Conservation (phyloP, 139 green algal genomes). For the Gonium pectorale region DNA sequence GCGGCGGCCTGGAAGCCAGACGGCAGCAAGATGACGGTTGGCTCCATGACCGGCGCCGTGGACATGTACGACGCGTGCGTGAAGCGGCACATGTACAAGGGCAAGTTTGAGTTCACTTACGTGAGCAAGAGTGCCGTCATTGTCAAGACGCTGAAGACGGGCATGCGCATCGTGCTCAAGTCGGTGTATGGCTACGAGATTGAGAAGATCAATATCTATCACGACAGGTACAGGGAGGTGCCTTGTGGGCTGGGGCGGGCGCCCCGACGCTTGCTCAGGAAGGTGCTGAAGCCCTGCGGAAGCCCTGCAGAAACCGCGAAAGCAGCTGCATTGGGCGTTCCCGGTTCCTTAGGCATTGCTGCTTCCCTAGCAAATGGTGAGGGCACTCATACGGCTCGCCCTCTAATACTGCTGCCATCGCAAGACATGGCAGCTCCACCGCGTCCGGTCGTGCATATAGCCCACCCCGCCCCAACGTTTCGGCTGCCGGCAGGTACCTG, state of each 20-base stretch:
- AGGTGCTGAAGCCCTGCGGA: too few relatives aligned
- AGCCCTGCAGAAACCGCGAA: too few relatives aligned
- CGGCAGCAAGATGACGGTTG: constrained; percentile 75
- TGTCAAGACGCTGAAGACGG: constrained; percentile 78
- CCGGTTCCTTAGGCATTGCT: too few relatives aligned
- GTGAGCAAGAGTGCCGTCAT: constrained; percentile 78
- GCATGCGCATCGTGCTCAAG: constrained; percentile 74
- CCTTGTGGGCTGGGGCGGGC: too few relatives aligned
- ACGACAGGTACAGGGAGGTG: constrained; percentile 58
- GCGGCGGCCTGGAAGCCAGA: constrained; percentile 81
- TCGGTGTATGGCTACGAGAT: constrained; percentile 78
- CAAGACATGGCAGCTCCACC: too few relatives aligned
- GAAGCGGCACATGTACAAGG: constrained; percentile 70
- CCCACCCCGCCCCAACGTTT: too few relatives aligned
- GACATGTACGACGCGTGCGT: constrained; percentile 87
- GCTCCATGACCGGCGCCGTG: constrained; percentile 75
- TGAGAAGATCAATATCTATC: constrained; percentile 80
- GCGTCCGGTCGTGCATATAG: too few relatives aligned
- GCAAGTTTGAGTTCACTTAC: constrained; percentile 89
- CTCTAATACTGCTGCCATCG: too few relatives aligned
- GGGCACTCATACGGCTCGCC: too few relatives aligned
- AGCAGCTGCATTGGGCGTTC: too few relatives aligned
- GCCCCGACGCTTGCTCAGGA: too few relatives aligned
- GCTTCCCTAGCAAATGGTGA: too few relatives aligned
- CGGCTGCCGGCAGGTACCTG: constrained; percentile 66